Evolutionary conservation across 345 rosid species (phyloP).

Genomic region (Euclidium syriacum): DNA sequence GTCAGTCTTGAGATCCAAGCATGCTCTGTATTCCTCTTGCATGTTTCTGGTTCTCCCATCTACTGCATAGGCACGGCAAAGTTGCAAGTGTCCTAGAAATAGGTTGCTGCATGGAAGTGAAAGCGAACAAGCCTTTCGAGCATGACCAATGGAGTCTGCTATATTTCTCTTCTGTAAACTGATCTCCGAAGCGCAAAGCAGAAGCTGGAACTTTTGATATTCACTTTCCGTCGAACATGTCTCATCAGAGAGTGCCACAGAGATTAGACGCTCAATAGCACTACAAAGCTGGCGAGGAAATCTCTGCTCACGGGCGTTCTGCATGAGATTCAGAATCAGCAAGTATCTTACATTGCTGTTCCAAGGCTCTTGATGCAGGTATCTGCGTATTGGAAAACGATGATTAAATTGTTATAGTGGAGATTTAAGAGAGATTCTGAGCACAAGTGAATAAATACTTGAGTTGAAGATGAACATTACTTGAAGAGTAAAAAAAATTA

Average conservation of each 20-base stretch:
- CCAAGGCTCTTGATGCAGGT: slow-evolving; percentile 80
- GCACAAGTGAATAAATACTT: no score
- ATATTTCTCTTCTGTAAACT: slow-evolving; percentile 55
- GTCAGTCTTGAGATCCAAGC: slow-evolving; percentile 77
- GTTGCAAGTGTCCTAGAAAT: slow-evolving; percentile 67
- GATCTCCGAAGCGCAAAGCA: slow-evolving; percentile 82
- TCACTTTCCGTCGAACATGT: slow-evolving; percentile 35
- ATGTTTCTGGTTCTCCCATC: slow-evolving; percentile 38
- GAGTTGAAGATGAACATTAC: not conserved
- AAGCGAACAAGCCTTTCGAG: slow-evolving; percentile 54
- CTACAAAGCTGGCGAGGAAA: slow-evolving; percentile 58
- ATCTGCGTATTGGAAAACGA: slow-evolving; percentile 44
- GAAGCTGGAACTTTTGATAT: slow-evolving; percentile 77
- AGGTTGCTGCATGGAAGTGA: slow-evolving; percentile 52
- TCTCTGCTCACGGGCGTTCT: slow-evolving; percentile 86
- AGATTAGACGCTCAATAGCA: slow-evolving; percentile 46
- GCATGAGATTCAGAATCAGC: slow-evolving; percentile 71
- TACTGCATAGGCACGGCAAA: slow-evolving; percentile 82
- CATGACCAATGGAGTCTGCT: slow-evolving; percentile 41
- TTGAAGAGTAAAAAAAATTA: not conserved
- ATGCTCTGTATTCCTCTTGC: slow-evolving; percentile 52
- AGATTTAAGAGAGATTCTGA: no score
- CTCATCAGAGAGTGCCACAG: slow-evolving; percentile 55
- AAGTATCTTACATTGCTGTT: slow-evolving; percentile 55
- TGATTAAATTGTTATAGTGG: not conserved